Evolutionary conservation across 495 filamentous ascomycete genomes (phyloP), one percentile per base, ranked within the genome.

Genomic region (Talaromyces nanjingensis): DNA sequence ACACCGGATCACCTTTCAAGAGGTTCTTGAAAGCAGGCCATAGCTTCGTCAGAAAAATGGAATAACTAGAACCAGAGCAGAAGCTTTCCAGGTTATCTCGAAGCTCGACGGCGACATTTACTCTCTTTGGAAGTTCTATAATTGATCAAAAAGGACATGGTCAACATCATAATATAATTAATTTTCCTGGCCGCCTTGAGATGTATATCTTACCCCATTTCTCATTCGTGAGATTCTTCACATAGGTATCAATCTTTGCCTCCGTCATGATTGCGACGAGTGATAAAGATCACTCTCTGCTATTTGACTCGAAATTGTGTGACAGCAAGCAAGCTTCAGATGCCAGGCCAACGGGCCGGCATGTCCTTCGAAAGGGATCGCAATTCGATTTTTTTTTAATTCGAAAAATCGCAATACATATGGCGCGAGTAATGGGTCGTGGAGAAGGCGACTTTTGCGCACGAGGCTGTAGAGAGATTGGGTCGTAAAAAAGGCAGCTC

Each of bases 11-110:
- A 34, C 92, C 91, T 71, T 88, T 86, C 42, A 99, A 76, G 33
- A 97, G 89, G 65, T 85, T 85, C 72, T 91, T 82, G 76, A 98
- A 91, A n/a, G 96, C 81, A 14, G 96, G 96, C 77, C 97, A 87
- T 67, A 98, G 76, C 76, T 90, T 90, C 67, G 87, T 83, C 64
- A 98, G 82, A 71, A 98, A 98, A 37, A 78, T 75, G 18, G 83
- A 77, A 72, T 98, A 98, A 65, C 76, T 80, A 62, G 81, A 72
- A 62, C 84, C 82, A 55, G 83, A 83, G 73, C 81, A 87, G 66
- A 86, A 85, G 60, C 84, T 82, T 65, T 97, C 93, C 66, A 96
- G 89, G 67, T 80, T 90, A 76, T 97, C 92, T 68, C 93, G 88
- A 66, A 96, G 75, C 67, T 93, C 87, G 63, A 86, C 84, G 49